phyloP scores from a whole-genome alignment of 2,329 filamentous ascomycete species.

The Exophiala sp. region DNA sequence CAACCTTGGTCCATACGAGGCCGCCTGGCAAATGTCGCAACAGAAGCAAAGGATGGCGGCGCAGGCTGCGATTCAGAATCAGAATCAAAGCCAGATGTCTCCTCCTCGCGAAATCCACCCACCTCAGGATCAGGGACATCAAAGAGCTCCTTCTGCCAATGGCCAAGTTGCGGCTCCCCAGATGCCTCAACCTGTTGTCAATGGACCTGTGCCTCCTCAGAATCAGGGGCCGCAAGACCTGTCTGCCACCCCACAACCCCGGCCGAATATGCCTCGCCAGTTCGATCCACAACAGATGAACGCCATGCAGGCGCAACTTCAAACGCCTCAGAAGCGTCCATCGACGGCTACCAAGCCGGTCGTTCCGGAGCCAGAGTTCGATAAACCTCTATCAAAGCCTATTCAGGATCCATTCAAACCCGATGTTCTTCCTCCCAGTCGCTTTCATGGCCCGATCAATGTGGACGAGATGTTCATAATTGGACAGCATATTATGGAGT shows the following conservation, averaged over 20 bases:
- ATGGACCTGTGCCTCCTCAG: slow-evolving; percentile 34
- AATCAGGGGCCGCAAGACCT: slow-evolving; percentile 29
- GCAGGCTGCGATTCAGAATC: slow-evolving; percentile 38
- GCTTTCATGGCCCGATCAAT: slow-evolving; percentile 66
- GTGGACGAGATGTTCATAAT: slow-evolving; percentile 59
- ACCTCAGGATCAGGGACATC: slow-evolving; percentile 30
- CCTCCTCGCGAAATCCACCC: slow-evolving; percentile 34
- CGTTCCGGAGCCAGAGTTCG: slow-evolving; percentile 32
- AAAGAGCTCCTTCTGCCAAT: slow-evolving; percentile 27
- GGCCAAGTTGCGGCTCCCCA: slow-evolving; percentile 27
- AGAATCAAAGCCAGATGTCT: slow-evolving; percentile 37
- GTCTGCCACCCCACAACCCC: slow-evolving; percentile 32
- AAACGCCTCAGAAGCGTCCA: slow-evolving; percentile 26
- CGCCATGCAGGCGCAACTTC: slow-evolving; percentile 21
- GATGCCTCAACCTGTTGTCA: slow-evolving; percentile 28
- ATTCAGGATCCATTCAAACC: slow-evolving; percentile 45
- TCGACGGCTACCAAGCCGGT: slow-evolving; percentile 30
- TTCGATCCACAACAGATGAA: slow-evolving; percentile 28
- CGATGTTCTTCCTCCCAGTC: slow-evolving; percentile 42
- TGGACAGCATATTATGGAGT: slow-evolving; percentile 59
- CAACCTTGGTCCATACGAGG: slow-evolving; percentile 66
- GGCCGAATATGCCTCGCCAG: slow-evolving; percentile 29
- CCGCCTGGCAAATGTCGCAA: slow-evolving; percentile 41
- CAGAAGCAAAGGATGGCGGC: slow-evolving; percentile 40
- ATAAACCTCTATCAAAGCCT: slow-evolving; percentile 35